These are phyloP conservation scores for Chlorella sp. DNA, from an alignment of 139 green algal species.

Conservation along the genomic window DNA sequence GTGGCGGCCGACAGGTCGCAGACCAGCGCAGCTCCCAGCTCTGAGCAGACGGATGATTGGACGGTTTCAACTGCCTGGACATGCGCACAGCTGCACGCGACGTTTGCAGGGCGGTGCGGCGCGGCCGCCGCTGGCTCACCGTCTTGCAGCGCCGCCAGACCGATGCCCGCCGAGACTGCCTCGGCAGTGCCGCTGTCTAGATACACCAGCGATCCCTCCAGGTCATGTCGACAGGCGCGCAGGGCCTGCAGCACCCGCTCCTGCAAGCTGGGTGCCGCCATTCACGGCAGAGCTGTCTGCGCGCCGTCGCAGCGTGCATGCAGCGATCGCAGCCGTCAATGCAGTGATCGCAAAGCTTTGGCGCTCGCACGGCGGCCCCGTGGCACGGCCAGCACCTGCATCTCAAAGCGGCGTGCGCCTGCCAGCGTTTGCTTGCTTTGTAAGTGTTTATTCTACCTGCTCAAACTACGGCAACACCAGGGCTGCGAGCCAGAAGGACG, in stretches of 20 bases:
- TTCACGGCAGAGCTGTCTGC: not conserved
- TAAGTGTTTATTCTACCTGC: too few relatives aligned
- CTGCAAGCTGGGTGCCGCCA: too few relatives aligned
- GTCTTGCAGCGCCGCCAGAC: not conserved
- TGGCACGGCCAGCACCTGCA: too few relatives aligned
- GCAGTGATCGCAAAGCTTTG: too few relatives aligned
- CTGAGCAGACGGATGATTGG: not conserved
- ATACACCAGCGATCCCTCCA: slow-evolving; percentile 8
- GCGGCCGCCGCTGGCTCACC: too few relatives aligned
- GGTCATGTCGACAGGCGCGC: not conserved
- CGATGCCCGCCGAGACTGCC: not conserved
- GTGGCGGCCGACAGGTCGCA: slow-evolving; percentile 24
- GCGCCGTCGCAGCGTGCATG: not conserved
- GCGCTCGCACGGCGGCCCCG: too few relatives aligned
- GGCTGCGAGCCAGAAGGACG: too few relatives aligned
- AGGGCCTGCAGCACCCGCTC: not conserved
- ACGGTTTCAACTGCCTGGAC: not conserved
- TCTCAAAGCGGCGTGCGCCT: too few relatives aligned
- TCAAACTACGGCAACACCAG: too few relatives aligned
- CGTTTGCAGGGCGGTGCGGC: not conserved
- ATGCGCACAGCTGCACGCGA: not conserved
- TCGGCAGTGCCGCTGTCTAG: not conserved
- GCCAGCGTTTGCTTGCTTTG: too few relatives aligned
- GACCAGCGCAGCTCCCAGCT: not conserved
- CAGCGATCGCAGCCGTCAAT: too few relatives aligned